Percentiles rank a stretch among this genome's conserved stretches.
Evolutionary conservation across 2,329 filamentous ascomycete genomes (phyloP).

Genomic region (Periglandula ipomoeae): DNA sequence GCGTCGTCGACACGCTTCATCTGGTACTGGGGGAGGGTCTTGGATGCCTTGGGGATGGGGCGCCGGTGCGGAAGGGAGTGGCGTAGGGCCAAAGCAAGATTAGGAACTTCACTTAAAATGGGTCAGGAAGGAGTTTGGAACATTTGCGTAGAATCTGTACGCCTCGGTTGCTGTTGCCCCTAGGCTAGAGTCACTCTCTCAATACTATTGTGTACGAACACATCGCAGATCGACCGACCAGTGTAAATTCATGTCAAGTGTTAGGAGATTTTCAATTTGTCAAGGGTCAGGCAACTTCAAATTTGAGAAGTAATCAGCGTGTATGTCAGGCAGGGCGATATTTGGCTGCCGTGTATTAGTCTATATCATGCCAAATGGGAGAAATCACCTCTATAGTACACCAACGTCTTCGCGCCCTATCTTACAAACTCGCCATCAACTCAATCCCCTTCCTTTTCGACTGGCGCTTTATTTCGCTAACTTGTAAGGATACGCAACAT

Average conservation of each 20-base stretch:
- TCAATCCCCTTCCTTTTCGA: too few relatives aligned
- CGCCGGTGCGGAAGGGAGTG: slow-evolving; percentile 14
- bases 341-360: background rate
- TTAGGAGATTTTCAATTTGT: too few relatives aligned
- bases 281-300: too few relatives aligned
- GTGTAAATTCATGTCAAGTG: too few relatives aligned
- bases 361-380: background rate
- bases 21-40: slow-evolving; percentile 19
- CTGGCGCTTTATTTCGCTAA: slow-evolving; percentile 14
- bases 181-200: slow-evolving; percentile 1
- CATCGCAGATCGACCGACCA: too few relatives aligned
- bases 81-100: slow-evolving; percentile 29
- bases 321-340: background rate
- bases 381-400: background rate
- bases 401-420: background rate
- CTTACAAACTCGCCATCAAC: background rate
- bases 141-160: slow-evolving; percentile 13
- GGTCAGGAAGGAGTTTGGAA: slow-evolving; percentile 20
- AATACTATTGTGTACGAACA: background rate
- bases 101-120: slow-evolving; percentile 17
- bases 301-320: too few relatives aligned
- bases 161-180: background rate
- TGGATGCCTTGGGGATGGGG: slow-evolving; percentile 44
- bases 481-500: slow-evolving; percentile 55
- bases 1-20: slow-evolving; percentile 21